These are phyloP conservation scores for Nyctanthes arbortristis DNA, from an alignment of 257 asterid genomes.

Conservation along the genomic window DNA sequence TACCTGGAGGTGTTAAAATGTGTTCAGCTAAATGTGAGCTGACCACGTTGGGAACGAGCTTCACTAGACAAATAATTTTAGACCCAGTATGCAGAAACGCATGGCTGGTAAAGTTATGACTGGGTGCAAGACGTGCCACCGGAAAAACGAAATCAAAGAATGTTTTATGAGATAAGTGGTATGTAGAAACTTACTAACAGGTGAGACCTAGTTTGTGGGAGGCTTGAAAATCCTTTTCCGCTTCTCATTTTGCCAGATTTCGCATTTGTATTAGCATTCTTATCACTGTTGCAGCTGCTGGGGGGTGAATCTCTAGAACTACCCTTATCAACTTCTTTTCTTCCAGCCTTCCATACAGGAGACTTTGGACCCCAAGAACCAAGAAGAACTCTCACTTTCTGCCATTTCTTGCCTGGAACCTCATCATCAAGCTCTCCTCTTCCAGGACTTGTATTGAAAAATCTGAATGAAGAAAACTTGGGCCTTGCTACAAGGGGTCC, in stretches of 20 bases:
- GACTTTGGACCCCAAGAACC: constrained; percentile 19
- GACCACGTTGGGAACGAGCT: no score
- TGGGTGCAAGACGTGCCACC: no score
- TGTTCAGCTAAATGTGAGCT: no score
- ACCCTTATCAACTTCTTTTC: constrained; percentile 28
- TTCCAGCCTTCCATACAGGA: constrained; percentile 29
- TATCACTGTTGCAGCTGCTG: constrained; percentile 13
- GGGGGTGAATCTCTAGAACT: constrained; percentile 29
- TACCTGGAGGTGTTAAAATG: no score
- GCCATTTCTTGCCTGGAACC: constrained; percentile 28
- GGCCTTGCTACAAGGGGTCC: constrained; percentile 49
- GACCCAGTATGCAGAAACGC: no score
- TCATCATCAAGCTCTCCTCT: constrained; percentile 27
- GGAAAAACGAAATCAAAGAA: no score
- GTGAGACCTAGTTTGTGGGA: constrained; percentile 40
- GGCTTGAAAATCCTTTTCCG: constrained; percentile 50
- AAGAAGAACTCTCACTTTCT: constrained; percentile 27
- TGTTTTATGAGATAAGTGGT: not conserved
- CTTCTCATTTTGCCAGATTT: constrained; percentile 18
- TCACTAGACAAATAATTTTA: no score
- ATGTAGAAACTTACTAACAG: constrained; percentile 49
- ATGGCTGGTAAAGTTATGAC: no score
- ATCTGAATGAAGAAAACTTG: constrained; percentile 60
- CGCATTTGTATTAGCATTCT: not conserved
- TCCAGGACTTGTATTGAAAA: constrained; percentile 28